Conservation (phyloP, 1,284 basidiomycete genomes). For the Ganoderma lingzhi region DNA sequence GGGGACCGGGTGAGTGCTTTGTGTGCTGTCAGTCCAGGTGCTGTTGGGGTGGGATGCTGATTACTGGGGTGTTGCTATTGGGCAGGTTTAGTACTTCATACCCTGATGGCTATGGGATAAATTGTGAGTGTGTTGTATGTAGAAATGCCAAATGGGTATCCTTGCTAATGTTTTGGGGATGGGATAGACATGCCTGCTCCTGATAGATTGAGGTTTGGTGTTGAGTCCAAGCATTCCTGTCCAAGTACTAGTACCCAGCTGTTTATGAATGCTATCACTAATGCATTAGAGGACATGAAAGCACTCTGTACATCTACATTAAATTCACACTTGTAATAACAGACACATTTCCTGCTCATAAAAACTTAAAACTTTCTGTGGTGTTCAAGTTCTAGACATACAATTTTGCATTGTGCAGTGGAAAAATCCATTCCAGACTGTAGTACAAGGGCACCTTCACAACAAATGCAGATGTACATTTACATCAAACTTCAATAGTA, state of each 20-base stretch:
- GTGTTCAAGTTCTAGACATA: background rate
- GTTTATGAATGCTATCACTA: conserved; percentile 76
- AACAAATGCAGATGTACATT: background rate
- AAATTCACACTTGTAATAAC: conserved; percentile 29
- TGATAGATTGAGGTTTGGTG: conserved; percentile 90
- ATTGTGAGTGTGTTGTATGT: conserved; percentile 67
- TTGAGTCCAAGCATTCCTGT: conserved; percentile 89
- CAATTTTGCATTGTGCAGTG: background rate
- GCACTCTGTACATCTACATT: conserved; percentile 48
- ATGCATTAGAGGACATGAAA: conserved; percentile 80
- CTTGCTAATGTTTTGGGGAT: conserved; percentile 8
- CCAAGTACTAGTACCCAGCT: conserved; percentile 73
- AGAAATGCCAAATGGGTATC: background rate
- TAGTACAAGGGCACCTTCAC: background rate
- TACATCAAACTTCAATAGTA: conserved; percentile 22
- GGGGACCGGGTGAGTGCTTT: conserved; percentile 77
- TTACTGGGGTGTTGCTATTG: background rate
- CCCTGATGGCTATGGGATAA: conserved; percentile 91
- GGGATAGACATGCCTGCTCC: conserved; percentile 82
- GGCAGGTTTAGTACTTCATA: conserved; percentile 79
- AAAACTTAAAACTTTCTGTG: background rate
- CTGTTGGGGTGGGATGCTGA: background rate
- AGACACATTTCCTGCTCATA: conserved; percentile 13
- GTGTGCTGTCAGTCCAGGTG: background rate
- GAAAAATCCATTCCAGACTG: background rate